Evolutionary conservation across 2,329 filamentous ascomycete genomes (phyloP), one percentile per base, ranked within the genome.

Genomic region (Aureobasidium sp.): DNA sequence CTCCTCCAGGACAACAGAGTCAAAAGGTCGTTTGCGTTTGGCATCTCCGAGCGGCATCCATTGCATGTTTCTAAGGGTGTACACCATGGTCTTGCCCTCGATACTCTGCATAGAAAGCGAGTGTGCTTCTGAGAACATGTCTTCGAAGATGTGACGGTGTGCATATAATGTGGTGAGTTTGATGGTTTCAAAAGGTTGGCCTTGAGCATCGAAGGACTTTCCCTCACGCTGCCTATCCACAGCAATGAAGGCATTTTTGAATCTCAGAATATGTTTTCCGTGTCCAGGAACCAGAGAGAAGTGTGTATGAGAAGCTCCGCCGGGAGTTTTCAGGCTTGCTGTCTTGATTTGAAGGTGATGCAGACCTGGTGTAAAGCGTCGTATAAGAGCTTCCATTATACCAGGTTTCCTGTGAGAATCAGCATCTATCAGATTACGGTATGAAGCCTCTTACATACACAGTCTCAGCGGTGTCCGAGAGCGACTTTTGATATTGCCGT

Each of bases 1-100:
- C 62, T 87, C 77, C 66, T 95, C 91, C 22, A 97, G 78, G 6
- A 97, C 84, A 5, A 99, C 94, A 1, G 92, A 97, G 12, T 88
- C 86, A 15, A 97, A 78, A 0, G 94, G 93, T 37, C 94, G 82
- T 76, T 97, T 97, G 67, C 88, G 85, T 67, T 91, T 86, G 27
- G 94, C 86, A 65, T 91, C 85, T 9, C 94, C 94, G 67, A 97
- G 88, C 14, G 84, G 85, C 63, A 86, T 81, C 94, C 94, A 99
- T 66, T 91, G 87, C 66, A 90, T 87, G 31, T 89, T 89, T 72
- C 90, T 85, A 25, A 90, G 88, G 27, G 90, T 91, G 74, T 94
- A 97, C 61, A 99, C 91, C 12, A 91, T 82, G 0, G 93, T 99
- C 77, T 96, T 97, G 27, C 94, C 94, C 73, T 97, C 90, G 61